Conservation (phyloP, 495 filamentous ascomycete species). For the Penicillium mononematosum region DNA sequence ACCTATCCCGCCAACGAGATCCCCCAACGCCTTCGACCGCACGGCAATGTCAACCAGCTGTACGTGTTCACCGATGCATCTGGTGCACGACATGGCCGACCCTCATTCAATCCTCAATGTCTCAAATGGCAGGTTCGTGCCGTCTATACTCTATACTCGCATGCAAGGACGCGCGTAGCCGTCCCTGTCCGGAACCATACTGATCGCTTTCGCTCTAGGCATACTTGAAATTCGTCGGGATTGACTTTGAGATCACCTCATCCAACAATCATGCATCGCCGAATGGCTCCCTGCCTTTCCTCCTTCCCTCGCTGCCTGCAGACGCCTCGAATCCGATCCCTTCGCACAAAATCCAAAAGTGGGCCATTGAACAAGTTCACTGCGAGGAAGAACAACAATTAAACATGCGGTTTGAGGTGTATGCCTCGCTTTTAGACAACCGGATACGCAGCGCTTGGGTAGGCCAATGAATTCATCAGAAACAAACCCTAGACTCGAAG, state of each 20-base stretch:
- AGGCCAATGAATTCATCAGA: slow-evolving; percentile 22
- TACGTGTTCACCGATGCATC: slow-evolving; percentile 73
- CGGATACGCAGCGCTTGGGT: slow-evolving; percentile 86
- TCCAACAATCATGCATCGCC: slow-evolving; percentile 95
- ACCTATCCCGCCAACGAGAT: slow-evolving; percentile 77
- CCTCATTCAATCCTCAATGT: slow-evolving; percentile 90
- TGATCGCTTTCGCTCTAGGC: slow-evolving; percentile 52
- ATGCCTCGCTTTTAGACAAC: slow-evolving; percentile 75
- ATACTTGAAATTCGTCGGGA: slow-evolving; percentile 73
- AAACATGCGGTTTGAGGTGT: slow-evolving; percentile 69
- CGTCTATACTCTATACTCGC: neutral
- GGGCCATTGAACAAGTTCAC: slow-evolving; percentile 55
- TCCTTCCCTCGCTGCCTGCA: slow-evolving; percentile 56
- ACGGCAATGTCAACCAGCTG: slow-evolving; percentile 55
- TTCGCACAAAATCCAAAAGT: slow-evolving; percentile 66
- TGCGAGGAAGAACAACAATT: slow-evolving; percentile 51
- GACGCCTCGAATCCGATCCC: slow-evolving; percentile 51
- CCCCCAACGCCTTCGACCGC: slow-evolving; percentile 59
- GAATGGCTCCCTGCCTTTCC: slow-evolving; percentile 80
- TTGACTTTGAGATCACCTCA: slow-evolving; percentile 65
- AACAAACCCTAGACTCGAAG: neutral
- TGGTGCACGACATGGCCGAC: slow-evolving; percentile 60
- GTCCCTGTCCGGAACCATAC: neutral
- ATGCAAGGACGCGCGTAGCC: slow-evolving; percentile 3
- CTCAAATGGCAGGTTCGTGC: slow-evolving; percentile 89